phyloP scores from a whole-genome alignment of 2,329 filamentous ascomycete species.

The Xylogone sp. region DNA sequence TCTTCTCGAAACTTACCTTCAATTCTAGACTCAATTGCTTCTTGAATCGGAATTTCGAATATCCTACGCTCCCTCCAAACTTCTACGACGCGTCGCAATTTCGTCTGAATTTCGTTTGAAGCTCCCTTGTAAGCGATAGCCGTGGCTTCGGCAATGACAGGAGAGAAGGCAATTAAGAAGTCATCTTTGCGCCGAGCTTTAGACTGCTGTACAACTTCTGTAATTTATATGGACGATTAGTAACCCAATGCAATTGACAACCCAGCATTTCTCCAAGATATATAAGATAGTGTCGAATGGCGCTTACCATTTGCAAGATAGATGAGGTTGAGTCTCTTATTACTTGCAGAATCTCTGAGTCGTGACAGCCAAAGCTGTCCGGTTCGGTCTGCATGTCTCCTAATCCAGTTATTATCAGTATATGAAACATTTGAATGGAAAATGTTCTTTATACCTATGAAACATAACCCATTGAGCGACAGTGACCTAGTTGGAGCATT shows the following conservation, averaged over 20 bases:
- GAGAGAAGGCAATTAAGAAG: constrained; percentile 87
- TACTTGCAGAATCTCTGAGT: constrained; percentile 79
- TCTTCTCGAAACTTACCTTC: constrained; percentile 55
- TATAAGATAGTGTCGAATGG: not conserved
- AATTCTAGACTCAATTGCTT: constrained; percentile 73
- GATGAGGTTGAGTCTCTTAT: constrained; percentile 84
- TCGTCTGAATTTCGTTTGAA: constrained; percentile 79
- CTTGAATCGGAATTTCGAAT: constrained; percentile 77
- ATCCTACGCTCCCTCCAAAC: constrained; percentile 88
- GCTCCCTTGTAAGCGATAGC: constrained; percentile 88
- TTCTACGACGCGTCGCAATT: constrained; percentile 84
- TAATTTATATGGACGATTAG: constrained; percentile 19
- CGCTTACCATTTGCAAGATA: constrained; percentile 88
- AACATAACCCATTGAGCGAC: constrained; percentile 99
- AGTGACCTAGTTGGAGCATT: constrained; percentile 49
- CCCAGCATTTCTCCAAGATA: constrained; percentile 1
- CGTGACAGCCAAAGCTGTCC: constrained; percentile 89
- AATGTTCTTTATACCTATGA: constrained; percentile 64
- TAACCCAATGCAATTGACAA: constrained; percentile 8
- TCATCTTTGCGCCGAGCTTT: constrained; percentile 90
- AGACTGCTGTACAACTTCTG: constrained; percentile 94
- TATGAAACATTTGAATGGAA: not conserved
- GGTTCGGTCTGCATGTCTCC: constrained; percentile 87
- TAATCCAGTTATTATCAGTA: constrained; percentile 37
- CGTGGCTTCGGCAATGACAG: constrained; percentile 87